Evolutionary conservation across 352 stramenopile species (phyloP), one percentile per base, ranked within the genome.

Genomic region (Globisporangium nagaii): DNA sequence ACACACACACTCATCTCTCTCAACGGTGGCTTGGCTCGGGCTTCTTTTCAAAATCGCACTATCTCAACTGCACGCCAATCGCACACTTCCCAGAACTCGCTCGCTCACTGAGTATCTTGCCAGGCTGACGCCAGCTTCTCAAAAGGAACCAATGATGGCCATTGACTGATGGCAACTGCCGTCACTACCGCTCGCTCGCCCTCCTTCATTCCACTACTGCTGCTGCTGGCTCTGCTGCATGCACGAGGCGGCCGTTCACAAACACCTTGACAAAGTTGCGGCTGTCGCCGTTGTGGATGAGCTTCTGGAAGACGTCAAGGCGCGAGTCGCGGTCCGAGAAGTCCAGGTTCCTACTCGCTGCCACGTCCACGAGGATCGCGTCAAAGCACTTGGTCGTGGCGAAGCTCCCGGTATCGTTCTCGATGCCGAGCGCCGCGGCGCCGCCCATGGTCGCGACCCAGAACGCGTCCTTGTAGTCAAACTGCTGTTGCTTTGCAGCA

Each of bases 361-460:
- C 20, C 9, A 71, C 58, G 59, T 94, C 81, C 15, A 96, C 78
- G 7, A 95, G 54, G 28, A 96, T 73, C 4, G 87, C 89, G 51
- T 97, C 89, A 31, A 96, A 89, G 39, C 79, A 73, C 34, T 95
- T 96, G 12, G 82, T 84, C 1, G 79, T 68, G 0, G 66, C 62
- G 59, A 97, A 95, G 52, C 79, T 88, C 1, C 90, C 90, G 0
- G 86, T 79, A 6, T 88, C 68, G 1, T 86, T 51, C 4, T 82
- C 76, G 7, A 97, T 58, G 1, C 71, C 73, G 2, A 96, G 64
- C 9, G 77, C 84, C 8, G 80, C 61, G 0, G 89, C 89, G 4
- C 88, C 86, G 15, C 89, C 89, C 63, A 95, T 73, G 0, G 89
- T 97, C 36, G 88, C 87, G 22, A 97, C 47, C 68, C 81, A 93